phyloP scores from a whole-genome alignment of 345 rosid species.

The Murraya koenigii region DNA sequence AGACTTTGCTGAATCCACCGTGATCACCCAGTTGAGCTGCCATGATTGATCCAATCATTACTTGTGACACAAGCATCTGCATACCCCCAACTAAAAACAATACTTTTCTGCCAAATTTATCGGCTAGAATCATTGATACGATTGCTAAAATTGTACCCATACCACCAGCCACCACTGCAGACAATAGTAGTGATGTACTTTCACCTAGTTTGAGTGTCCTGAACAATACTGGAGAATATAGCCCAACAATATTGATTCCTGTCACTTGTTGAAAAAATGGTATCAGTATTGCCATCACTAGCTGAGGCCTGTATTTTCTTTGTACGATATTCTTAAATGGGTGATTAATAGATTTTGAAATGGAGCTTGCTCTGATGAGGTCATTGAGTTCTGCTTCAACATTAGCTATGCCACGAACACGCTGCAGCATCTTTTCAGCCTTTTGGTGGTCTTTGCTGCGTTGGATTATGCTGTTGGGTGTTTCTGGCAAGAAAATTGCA shows the following conservation, averaged over 20 bases:
- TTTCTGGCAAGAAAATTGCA: conserved; percentile 65
- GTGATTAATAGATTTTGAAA: conserved; percentile 24
- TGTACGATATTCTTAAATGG: conserved; percentile 44
- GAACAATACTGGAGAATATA: conserved; percentile 69
- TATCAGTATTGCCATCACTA: conserved; percentile 63
- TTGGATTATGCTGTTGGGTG: conserved; percentile 68
- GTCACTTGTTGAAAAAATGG: conserved; percentile 80
- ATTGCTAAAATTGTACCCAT: conserved; percentile 40
- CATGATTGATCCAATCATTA: background rate
- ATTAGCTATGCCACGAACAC: conserved; percentile 53
- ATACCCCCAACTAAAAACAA: conserved; percentile 51
- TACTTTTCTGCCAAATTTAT: conserved; percentile 49
- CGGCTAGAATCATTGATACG: conserved; percentile 54
- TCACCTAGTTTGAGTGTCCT: conserved; percentile 64
- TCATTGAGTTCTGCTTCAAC: background rate
- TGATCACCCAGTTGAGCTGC: background rate
- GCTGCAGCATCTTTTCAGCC: conserved; percentile 49
- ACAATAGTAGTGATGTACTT: conserved; percentile 49
- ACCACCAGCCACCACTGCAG: conserved; percentile 46
- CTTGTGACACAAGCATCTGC: conserved; percentile 3
- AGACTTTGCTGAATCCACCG: background rate
- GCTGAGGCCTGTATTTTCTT: conserved; percentile 59
- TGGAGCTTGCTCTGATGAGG: conserved; percentile 12
- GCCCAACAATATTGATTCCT: conserved; percentile 62
- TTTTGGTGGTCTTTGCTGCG: conserved; percentile 27